These are phyloP conservation scores for Suhomyces sp. DNA, from an alignment of 805 yeast species.

Conservation along the genomic window DNA sequence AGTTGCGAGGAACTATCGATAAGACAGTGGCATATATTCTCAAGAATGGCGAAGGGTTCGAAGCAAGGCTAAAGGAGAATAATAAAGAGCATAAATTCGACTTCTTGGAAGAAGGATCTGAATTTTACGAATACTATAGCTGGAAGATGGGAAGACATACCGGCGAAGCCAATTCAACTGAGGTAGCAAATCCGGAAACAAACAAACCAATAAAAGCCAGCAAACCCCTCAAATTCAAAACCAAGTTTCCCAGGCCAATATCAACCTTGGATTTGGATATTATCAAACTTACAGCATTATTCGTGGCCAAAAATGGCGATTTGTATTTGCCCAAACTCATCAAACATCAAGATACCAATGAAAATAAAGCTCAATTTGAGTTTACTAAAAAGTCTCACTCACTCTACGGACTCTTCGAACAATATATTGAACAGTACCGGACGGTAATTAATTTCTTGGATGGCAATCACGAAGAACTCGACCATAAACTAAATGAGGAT, in stretches of 20 bases:
- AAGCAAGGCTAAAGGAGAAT: slow-evolving; percentile 52
- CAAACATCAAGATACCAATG: slow-evolving; percentile 36
- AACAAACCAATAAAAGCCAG: not conserved
- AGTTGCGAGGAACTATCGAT: slow-evolving; percentile 48
- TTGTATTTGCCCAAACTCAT: slow-evolving; percentile 33
- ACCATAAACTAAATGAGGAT: not conserved
- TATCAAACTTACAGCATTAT: slow-evolving; percentile 70
- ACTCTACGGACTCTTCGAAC: slow-evolving; percentile 49
- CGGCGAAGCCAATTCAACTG: not conserved
- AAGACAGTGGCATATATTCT: slow-evolving; percentile 71
- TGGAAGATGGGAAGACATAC: slow-evolving; percentile 36
- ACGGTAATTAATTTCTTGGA: slow-evolving; percentile 18
- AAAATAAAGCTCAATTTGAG: slow-evolving; percentile 57
- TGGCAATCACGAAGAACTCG: slow-evolving; percentile 8
- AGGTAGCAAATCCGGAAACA: no score
- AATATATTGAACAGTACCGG: slow-evolving; percentile 57
- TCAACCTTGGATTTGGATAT: slow-evolving; percentile 65
- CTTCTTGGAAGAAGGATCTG: slow-evolving; percentile 58
- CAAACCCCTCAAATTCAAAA: slow-evolving; percentile 1
- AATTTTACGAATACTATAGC: slow-evolving; percentile 57
- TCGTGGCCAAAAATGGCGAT: slow-evolving; percentile 60
- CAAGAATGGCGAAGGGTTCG: slow-evolving; percentile 69
- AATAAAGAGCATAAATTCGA: slow-evolving; percentile 53
- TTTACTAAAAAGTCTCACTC: slow-evolving; percentile 65
- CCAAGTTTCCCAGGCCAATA: slow-evolving; percentile 35